Evolutionary conservation across 139 green algal species (phyloP), one percentile per base, ranked within the genome.

Genomic region (Picocystis salinarum): DNA sequence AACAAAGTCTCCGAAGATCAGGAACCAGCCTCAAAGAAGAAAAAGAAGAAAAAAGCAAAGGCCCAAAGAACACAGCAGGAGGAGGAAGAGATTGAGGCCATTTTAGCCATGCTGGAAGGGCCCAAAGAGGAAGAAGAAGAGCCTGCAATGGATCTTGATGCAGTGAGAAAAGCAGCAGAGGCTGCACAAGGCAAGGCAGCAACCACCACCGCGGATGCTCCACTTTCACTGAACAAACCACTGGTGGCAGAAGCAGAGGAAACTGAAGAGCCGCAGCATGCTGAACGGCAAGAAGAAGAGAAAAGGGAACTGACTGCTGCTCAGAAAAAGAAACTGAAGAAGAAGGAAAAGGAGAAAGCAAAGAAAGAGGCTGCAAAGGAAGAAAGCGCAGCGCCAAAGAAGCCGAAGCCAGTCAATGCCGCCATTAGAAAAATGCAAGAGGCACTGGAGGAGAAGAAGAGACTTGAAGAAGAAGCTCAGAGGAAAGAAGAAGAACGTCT

Each of bases 261-360:
- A n/a, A n/a, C n/a, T n/a, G n/a, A n/a, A n/a, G n/a, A n/a, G n/a
- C n/a, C n/a, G n/a, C n/a, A n/a, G n/a, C n/a, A n/a, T n/a, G n/a
- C n/a, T n/a, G 47, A 50, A 48, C 44, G 33, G 23, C 53, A 45
- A 50, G 56, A 45, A 10, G 50, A 50, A 15, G 55, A 36, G 29
- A 56, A 61, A 34, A 73, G 72, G 50, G 59, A 69, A 57, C 65
- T 82, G 30, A 76, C 58, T 4, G 71, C 67, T 22, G 64, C 61
- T 11, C 73, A 82, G 61, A 85, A 81, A 67, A 90, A 81, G 67
- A 81, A 76, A 61, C 60, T 80, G 2, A 80, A 83, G 53, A 81
- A 81, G 63, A 82, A 82, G 33, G 56, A 53, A 25, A 75, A 72
- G 52, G 61, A 76, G 48, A 56, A 47, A 23, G 36, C 46, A 25